Conservation (phyloP, 495 filamentous ascomycete genomes). For the Hypoxylon perforatum region DNA sequence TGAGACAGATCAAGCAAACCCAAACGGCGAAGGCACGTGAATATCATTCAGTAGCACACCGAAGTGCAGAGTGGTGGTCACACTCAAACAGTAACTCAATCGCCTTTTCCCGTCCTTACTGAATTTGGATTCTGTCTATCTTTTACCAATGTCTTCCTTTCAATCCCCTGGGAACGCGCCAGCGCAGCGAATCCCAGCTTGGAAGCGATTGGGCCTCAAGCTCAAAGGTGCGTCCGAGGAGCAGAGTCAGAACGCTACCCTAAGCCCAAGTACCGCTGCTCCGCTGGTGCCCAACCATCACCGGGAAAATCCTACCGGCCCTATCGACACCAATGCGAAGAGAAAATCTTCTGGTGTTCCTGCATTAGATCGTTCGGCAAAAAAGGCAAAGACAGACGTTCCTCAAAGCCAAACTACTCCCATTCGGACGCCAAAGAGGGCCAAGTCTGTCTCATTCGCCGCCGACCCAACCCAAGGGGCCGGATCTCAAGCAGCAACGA, state of each 20-base stretch:
- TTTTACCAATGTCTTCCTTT: slow-evolving; percentile 48
- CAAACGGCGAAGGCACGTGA: slow-evolving; percentile 26
- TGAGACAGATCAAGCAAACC: slow-evolving; percentile 27
- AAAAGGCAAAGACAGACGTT: slow-evolving; percentile 44
- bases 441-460: slow-evolving; percentile 83
- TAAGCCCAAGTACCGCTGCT: slow-evolving; percentile 36
- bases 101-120: slow-evolving; percentile 29
- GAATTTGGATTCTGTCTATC: slow-evolving; percentile 35
- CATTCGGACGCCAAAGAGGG: slow-evolving; percentile 50
- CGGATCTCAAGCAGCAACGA: slow-evolving; percentile 39
- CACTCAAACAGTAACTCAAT: slow-evolving; percentile 13
- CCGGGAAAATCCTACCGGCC: slow-evolving; percentile 37
- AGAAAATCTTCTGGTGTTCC: slow-evolving; percentile 49
- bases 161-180: slow-evolving; percentile 45
- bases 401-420: slow-evolving; percentile 36
- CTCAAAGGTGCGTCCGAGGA: slow-evolving; percentile 68
- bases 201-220: slow-evolving; percentile 82
- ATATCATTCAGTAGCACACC: slow-evolving; percentile 24
- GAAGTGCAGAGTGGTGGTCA: slow-evolving; percentile 22
- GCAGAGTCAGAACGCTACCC: slow-evolving; percentile 42
- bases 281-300: slow-evolving; percentile 45
- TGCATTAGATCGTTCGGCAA: slow-evolving; percentile 47
- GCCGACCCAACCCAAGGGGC: slow-evolving; percentile 71
- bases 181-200: slow-evolving; percentile 70
- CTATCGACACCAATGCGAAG: slow-evolving; percentile 40